Evolutionary conservation across 306 rosid genomes (phyloP), one percentile per base, ranked within the genome.

Genomic region (Phaseolus lunatus): DNA sequence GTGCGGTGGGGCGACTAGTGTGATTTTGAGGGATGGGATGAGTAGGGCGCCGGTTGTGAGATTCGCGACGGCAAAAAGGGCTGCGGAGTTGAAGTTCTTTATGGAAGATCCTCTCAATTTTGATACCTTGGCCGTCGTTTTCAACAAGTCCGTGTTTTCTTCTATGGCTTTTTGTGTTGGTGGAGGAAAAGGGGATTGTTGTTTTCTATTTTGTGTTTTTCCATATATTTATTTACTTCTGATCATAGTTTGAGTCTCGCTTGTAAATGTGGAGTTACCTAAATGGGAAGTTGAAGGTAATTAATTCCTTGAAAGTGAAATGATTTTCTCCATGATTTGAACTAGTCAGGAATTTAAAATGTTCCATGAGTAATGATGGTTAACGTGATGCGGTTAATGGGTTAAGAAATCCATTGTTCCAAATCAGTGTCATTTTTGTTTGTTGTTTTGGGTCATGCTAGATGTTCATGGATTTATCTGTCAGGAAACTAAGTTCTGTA

Each of bases 21-120:
- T 84, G 9, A 73, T 92, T 54, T 63, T 92, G 86, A 86, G 43
- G 35, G 97, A 92, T 56, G 97, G 85, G n/a, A 92, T 92, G 93
- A 86, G 95, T 18, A 86, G 97, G 78, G 97, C 97, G 0, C 97
- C 97, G 0, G 91, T 88, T 67, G 94, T 92, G 22, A 84, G 97
- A 44, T 92, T 92, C 75, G 70, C 74, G 11, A 73, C 90, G 0
- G 93, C 91, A 0, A 81, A 61, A 29, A 86, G 97, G 75, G 95
- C 97, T 31, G 84, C 95, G 0, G 82, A 84, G 24, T 67, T 92
- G 86, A 92, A 89, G 83, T 84, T 89, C 65, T 89, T 80, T 78
- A 37, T 92, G 37, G 97, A 92, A 22, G 90, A 88, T 15, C 88
- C 90, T 9, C 81, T 45, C 49, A 89, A 92, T 72, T 88, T 83